phyloP scores from a whole-genome alignment of 306 rosid genomes.

The Casuarina equisetifolia region DNA sequence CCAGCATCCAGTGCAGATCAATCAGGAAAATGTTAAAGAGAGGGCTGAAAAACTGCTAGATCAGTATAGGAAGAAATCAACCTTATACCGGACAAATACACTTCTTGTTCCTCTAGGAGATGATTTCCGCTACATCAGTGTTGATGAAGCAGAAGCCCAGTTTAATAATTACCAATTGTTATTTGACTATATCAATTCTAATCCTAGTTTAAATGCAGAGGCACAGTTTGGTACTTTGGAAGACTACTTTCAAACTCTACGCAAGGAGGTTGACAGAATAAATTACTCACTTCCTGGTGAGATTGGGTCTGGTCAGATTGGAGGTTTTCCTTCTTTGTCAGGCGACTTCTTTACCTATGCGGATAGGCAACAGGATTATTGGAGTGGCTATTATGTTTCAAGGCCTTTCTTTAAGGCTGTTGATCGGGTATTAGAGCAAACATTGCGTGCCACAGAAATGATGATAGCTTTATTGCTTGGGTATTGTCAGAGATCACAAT shows the following conservation, averaged over 20 bases:
- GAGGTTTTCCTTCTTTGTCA: constrained; percentile 92
- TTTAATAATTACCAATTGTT: constrained; percentile 82
- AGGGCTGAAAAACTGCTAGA: constrained; percentile 79
- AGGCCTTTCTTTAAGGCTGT: constrained; percentile 98
- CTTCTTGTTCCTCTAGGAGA: constrained; percentile 98
- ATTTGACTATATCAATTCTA: constrained; percentile 87
- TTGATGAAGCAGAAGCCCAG: constrained; percentile 91
- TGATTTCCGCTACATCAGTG: constrained; percentile 85
- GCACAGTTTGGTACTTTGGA: constrained; percentile 89
- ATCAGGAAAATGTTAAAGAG: constrained; percentile 71
- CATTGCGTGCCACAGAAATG: constrained; percentile 90
- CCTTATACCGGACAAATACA: constrained; percentile 87
- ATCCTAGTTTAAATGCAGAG: constrained; percentile 80
- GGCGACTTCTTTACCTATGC: constrained; percentile 97
- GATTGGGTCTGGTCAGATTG: constrained; percentile 72
- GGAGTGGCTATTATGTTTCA: constrained; percentile 99
- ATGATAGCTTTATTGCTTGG: constrained; percentile 81
- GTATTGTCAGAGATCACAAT: constrained; percentile 71
- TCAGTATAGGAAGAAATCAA: constrained; percentile 92
- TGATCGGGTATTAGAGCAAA: constrained; percentile 90
- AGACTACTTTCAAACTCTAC: constrained; percentile 77
- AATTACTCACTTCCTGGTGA: constrained; percentile 78
- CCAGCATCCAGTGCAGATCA: constrained; percentile 68
- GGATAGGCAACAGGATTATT: constrained; percentile 92
- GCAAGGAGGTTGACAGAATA: constrained; percentile 80